Conservation (phyloP, 805 yeast species). For the Brettanomyces naardenensis region DNA sequence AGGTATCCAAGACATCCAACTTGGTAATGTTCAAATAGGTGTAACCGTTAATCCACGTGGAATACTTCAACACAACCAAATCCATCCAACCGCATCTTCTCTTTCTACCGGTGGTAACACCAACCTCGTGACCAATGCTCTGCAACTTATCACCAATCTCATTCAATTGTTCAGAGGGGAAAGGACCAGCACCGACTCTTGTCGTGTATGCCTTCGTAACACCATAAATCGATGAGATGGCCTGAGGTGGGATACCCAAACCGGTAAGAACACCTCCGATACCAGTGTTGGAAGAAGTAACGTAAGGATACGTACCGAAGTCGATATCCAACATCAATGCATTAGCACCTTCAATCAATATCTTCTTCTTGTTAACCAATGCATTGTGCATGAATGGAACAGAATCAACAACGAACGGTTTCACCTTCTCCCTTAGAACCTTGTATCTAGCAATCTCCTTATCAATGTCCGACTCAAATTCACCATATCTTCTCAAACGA, state of each 20-base stretch:
- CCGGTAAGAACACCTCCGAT: constrained; percentile 98
- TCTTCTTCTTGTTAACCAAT: constrained; percentile 67
- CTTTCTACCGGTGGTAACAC: constrained; percentile 98
- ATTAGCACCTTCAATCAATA: constrained; percentile 95
- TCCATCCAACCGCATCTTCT: constrained; percentile 99
- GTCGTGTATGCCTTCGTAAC: constrained; percentile 98
- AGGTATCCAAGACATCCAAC: constrained; percentile 87
- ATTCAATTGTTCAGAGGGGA: constrained; percentile 96
- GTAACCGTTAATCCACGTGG: constrained; percentile 89
- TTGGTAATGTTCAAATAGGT: constrained; percentile 92
- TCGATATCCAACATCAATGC: constrained; percentile 97
- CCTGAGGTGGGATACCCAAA: constrained; percentile 87
- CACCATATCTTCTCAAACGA: constrained; percentile 87
- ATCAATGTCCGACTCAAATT: constrained; percentile 79
- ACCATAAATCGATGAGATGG: constrained; percentile 78
- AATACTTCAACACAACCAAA: constrained; percentile 87
- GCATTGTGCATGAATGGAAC: constrained; percentile 79
- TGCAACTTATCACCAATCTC: constrained; percentile 81
- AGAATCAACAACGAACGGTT: constrained; percentile 92
- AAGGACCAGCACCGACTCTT: constrained; percentile 98
- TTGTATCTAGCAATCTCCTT: constrained; percentile 75
- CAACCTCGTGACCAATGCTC: constrained; percentile 87
- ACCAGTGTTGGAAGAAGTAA: constrained; percentile 91
- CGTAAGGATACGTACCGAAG: constrained; percentile 97
- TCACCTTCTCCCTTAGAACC: constrained; percentile 59